phyloP scores from a whole-genome alignment of 495 filamentous ascomycete species.

The Parathielavia hyrcaniae region DNA sequence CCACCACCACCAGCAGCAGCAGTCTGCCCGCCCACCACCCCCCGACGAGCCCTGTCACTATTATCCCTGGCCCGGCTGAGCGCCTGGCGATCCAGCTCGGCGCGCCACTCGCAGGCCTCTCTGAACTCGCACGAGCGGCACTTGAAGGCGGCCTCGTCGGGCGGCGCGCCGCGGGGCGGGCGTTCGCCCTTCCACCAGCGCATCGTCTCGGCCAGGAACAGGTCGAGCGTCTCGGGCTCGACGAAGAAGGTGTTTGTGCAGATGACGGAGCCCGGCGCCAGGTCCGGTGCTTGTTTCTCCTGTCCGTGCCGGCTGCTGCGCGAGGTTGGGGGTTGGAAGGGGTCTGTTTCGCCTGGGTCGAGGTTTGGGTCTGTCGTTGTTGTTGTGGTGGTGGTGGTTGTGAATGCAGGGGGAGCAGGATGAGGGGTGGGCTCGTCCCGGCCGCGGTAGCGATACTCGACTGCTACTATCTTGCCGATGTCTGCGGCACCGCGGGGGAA shows the following conservation, averaged over 20 bases:
- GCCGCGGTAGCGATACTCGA: slow-evolving; percentile 51
- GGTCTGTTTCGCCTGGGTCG: not conserved
- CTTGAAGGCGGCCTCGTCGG: slow-evolving; percentile 81
- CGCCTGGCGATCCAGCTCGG: slow-evolving; percentile 31
- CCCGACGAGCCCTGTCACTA: not conserved
- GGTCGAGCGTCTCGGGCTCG: slow-evolving; percentile 53
- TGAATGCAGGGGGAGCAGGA: not conserved
- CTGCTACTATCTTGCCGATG: slow-evolving; percentile 53
- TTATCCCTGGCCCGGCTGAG: slow-evolving; percentile 10
- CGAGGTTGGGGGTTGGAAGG: not conserved
- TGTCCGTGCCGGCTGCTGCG: not conserved
- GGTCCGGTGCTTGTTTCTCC: not conserved
- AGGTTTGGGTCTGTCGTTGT: not conserved
- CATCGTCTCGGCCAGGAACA: slow-evolving; percentile 64
- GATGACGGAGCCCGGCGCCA: slow-evolving; percentile 41
- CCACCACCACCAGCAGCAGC: not conserved
- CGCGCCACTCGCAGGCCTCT: slow-evolving; percentile 49
- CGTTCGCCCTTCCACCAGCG: slow-evolving; percentile 83
- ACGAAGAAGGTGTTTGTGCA: slow-evolving; percentile 65
- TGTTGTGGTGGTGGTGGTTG: slow-evolving; percentile 16
- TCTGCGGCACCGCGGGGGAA: slow-evolving; percentile 48
- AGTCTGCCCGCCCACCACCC: not conserved
- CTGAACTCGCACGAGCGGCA: slow-evolving; percentile 59
- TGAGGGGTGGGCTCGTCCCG: not conserved
- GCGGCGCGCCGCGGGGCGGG: slow-evolving; percentile 67